These are phyloP conservation scores for Wickerhamomyces bovis DNA, from an alignment of 805 yeast genomes.

Conservation along the genomic window DNA sequence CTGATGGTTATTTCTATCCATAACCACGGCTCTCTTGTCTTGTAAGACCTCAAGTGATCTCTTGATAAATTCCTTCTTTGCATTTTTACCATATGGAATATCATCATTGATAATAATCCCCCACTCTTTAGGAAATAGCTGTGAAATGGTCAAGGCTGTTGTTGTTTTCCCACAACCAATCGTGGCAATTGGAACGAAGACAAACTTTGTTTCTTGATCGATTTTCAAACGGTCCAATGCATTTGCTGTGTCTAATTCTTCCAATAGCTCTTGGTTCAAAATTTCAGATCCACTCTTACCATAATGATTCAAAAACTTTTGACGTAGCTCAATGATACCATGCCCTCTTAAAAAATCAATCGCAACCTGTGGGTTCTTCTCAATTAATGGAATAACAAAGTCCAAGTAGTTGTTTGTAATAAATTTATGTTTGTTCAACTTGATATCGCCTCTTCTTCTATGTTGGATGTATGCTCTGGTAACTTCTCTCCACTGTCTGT, in stretches of 20 bases:
- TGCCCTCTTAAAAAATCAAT: constrained; percentile 46
- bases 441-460: constrained; percentile 27
- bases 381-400: constrained; percentile 55
- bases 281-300: constrained; percentile 58
- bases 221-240: constrained; percentile 29
- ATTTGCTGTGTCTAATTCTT: constrained; percentile 34
- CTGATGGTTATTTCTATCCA: constrained; percentile 83
- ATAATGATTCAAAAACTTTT: constrained; percentile 48
- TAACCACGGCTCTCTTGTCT: constrained; percentile 45
- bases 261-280: constrained; percentile 36
- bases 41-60: constrained; percentile 37
- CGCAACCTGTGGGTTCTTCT: constrained; percentile 38
- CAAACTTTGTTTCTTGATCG: constrained; percentile 42
- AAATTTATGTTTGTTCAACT: constrained; percentile 46
- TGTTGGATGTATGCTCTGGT: constrained; percentile 50
- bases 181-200: constrained; percentile 79
- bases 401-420: constrained; percentile 64
- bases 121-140: constrained; percentile 53
- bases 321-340: constrained; percentile 72
- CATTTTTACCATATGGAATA: constrained; percentile 38
- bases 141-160: constrained; percentile 50
- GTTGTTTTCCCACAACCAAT: constrained; percentile 96
- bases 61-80: constrained; percentile 44
- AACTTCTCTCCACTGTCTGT: constrained; percentile 85
- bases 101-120: constrained; percentile 81